phyloP scores from a whole-genome alignment of 805 yeast genomes.

The Kazachstania bromeliacearum region DNA sequence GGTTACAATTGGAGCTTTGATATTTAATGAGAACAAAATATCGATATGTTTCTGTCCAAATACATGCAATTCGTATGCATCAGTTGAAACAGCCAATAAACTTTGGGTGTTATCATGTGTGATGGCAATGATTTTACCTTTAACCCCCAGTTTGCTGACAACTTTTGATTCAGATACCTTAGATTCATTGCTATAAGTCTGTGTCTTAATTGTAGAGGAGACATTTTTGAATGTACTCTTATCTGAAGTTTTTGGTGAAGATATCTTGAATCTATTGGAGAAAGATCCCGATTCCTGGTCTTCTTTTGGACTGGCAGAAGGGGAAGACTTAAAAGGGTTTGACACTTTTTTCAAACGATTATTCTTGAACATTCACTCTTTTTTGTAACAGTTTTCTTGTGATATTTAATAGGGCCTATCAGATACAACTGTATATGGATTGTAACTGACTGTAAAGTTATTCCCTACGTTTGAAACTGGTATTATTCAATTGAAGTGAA shows the following conservation, averaged over 20 bases:
- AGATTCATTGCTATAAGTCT: conserved; percentile 18
- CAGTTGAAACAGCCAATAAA: conserved; percentile 71
- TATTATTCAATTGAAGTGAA: too few relatives aligned
- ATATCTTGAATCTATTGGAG: not conserved
- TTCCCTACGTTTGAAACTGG: too few relatives aligned
- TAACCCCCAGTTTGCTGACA: conserved; percentile 43
- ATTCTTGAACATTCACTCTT: conserved; percentile 26
- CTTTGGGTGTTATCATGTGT: conserved; percentile 88
- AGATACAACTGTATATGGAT: too few relatives aligned
- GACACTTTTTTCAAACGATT: conserved; percentile 27
- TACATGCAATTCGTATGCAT: conserved; percentile 59
- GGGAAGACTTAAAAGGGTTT: conserved; percentile 26
- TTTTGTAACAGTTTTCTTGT: not conserved
- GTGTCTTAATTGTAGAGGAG: conserved; percentile 27
- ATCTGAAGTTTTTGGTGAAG: conserved; percentile 1
- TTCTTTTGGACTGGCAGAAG: not conserved
- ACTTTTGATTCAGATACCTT: conserved; percentile 29
- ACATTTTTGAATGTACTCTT: conserved; percentile 7
- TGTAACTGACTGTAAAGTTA: too few relatives aligned
- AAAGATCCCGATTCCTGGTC: not conserved
- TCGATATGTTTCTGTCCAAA: conserved; percentile 80
- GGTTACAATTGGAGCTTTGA: conserved; percentile 41
- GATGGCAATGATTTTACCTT: conserved; percentile 53
- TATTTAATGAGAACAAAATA: conserved; percentile 46
- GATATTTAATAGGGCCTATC: too few relatives aligned